These are phyloP conservation scores for Fusarium nygamai DNA, from an alignment of 2,329 filamentous ascomycete genomes.

Conservation along the genomic window DNA sequence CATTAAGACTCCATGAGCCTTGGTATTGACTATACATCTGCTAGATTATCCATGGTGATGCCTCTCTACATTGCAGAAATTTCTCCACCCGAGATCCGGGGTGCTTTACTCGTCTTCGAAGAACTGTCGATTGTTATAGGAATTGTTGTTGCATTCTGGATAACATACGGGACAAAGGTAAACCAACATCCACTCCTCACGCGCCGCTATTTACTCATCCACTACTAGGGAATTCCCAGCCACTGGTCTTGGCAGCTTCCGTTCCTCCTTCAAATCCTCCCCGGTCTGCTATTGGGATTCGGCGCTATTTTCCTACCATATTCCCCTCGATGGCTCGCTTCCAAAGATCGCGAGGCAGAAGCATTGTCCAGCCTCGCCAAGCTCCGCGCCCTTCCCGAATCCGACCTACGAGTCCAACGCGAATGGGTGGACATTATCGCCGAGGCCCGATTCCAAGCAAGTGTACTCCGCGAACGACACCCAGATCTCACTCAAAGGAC, in stretches of 20 bases:
- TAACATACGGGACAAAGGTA: constrained; percentile 45
- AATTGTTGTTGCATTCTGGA: constrained; percentile 47
- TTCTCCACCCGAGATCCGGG: constrained; percentile 59
- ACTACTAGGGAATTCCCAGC: constrained; percentile 24
- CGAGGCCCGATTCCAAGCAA: constrained; percentile 40
- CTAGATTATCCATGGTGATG: constrained; percentile 47
- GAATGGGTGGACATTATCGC: constrained; percentile 43
- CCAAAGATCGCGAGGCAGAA: constrained; percentile 41
- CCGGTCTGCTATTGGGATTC: constrained; percentile 38
- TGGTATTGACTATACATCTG: neutral
- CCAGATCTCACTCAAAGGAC: constrained; percentile 48
- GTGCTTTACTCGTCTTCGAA: constrained; percentile 56
- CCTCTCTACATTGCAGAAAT: constrained; percentile 59
- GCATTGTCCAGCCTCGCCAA: constrained; percentile 36
- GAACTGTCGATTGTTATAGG: constrained; percentile 47
- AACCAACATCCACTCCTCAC: rapidly evolving
- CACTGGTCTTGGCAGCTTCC: constrained; percentile 46
- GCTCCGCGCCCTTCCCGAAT: constrained; percentile 33
- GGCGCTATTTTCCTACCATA: constrained; percentile 41
- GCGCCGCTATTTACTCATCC: rapidly evolving
- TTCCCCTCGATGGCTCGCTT: constrained; percentile 43
- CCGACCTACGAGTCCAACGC: constrained; percentile 33
- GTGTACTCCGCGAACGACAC: constrained; percentile 46
- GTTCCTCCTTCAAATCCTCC: constrained; percentile 45
- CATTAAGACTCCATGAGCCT: rapidly evolving